These are phyloP conservation scores for Lentinus tigrinus DNA, from an alignment of 768 basidiomycete species.

Conservation along the genomic window DNA sequence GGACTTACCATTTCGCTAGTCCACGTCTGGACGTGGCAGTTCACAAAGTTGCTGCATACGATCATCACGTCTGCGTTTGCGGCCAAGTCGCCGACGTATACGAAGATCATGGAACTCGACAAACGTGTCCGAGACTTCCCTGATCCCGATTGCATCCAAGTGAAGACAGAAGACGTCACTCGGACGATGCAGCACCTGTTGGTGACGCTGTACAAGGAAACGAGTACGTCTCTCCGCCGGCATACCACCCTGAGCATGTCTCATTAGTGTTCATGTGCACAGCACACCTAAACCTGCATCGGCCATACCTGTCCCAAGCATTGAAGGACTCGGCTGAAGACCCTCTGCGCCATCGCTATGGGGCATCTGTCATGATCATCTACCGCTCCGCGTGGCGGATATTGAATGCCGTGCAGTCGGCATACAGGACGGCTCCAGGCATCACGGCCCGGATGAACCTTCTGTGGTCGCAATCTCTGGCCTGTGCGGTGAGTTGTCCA, in stretches of 20 bases:
- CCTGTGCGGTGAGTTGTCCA: slow-evolving; percentile 54
- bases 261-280: not conserved
- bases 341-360: slow-evolving; percentile 57
- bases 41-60: slow-evolving; percentile 49
- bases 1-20: slow-evolving; percentile 39
- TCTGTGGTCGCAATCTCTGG: slow-evolving; percentile 67
- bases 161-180: not conserved
- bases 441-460: slow-evolving; percentile 46
- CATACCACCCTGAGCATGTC: not conserved
- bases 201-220: slow-evolving; percentile 27
- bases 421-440: slow-evolving; percentile 41
- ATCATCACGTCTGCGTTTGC: slow-evolving; percentile 52
- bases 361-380: slow-evolving; percentile 66
- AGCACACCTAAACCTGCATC: slow-evolving; percentile 66
- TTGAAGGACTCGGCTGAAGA: slow-evolving; percentile 59
- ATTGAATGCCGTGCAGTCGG: slow-evolving; percentile 45
- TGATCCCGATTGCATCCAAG: slow-evolving; percentile 43
- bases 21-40: slow-evolving; percentile 57
- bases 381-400: slow-evolving; percentile 73
- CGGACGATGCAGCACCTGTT: slow-evolving; percentile 21
- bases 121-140: slow-evolving; percentile 49
- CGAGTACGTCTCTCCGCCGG: slow-evolving; percentile 14
- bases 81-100: slow-evolving; percentile 37
- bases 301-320: slow-evolving; percentile 66
- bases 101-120: slow-evolving; percentile 48